Evolutionary conservation across 345 rosid species (phyloP), one percentile per base, ranked within the genome.

Genomic region (Eutrema heterophyllum): DNA sequence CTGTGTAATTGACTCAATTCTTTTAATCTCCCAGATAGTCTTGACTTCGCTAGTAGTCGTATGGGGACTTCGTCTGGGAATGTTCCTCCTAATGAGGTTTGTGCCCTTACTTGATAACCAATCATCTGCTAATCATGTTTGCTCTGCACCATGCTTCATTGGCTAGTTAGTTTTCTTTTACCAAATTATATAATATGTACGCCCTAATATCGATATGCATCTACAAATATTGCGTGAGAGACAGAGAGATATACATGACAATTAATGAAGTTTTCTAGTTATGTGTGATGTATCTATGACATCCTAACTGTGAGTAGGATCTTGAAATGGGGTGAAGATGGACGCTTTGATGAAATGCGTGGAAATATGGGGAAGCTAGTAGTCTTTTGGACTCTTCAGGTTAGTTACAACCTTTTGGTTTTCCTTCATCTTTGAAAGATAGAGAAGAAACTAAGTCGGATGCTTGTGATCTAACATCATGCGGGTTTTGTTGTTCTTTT

Each of bases 301-400:
- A 51, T 68, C 14, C 53, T 41, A 59, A 24, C 46, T 21, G 40
- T 55, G 73, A 46, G 6, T 65, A 93, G 98, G 82, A 94, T 94
- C 70, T 40, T 91, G 66, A 86, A 89, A 46, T 94, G 98, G 98
- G 98, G 96, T 32, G 98, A 94, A 82, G 98, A 91, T 67, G 83
- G 88, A 36, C 95, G 96, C 6, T 85, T 89, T 45, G 96, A 91
- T 78, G 89, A 89, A 78, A 94, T 87, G 95, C 96, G 96, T 51
- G 57, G 16, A 61, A 86, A 88, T 76, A 78, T 94, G 62, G 87
- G 88, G 70, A 91, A 81, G 70, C 70, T 94, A 46, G 87, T 95
- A 4, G 61, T 88, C 72, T 94, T 91, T 84, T 94, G 96, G 96
- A 68, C 49, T 80, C 73, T 91, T 79, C 98, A 94, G 97, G 96